Base-by-base conservation (phyloP, 495 filamentous ascomycete genomes). In the Cenococcum geophilum region DNA sequence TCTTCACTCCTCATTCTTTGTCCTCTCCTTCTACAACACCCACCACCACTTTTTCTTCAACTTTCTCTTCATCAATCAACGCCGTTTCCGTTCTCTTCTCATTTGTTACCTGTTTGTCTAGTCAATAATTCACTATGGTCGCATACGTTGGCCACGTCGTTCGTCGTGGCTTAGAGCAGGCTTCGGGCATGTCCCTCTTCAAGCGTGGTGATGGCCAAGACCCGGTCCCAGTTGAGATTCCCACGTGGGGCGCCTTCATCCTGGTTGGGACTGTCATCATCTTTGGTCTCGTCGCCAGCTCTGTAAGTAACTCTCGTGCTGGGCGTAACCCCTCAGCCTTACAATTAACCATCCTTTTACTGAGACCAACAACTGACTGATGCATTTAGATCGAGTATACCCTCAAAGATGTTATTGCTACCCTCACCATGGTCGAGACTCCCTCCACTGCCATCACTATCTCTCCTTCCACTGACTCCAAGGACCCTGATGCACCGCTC, bases 341-440 rank as follows among this genome's bases (percentile, higher is more conserved):
- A 36, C 36, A 0, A 32, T 1, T 49, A 18, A 20, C 22, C 54
- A 20, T 18, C 12, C 18, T 34, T 34, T 11, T 12, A 11, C 4
- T 57, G 32, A 16, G 16, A 47, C 62, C 34, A 67, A 42, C 11
- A 1, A 27, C 49, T 52, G 14, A 52, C 22, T 32, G 25, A 37
- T 10, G 10, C 36, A 21, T n/a, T 25, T 49, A 80, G 78, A 58
- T 81, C 20, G 72, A 77, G 53, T 88, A 88, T 72, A 82, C 82
- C 25, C 79, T 86, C 61, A 78, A 78, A 37, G 62, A 76, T 37
- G 77, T 88, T 22, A 75, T 88, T 18, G 74, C 79, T 5, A 83
- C 82, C 10, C 75, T 89, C 18, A 78, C 84, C 51, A 79, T 80
- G 59, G 73, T 89, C 60, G 86, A 89, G 71, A 78, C 79, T 54